Evolutionary conservation across 805 yeast species (phyloP).

Genomic region (Candida coleopterorum): DNA sequence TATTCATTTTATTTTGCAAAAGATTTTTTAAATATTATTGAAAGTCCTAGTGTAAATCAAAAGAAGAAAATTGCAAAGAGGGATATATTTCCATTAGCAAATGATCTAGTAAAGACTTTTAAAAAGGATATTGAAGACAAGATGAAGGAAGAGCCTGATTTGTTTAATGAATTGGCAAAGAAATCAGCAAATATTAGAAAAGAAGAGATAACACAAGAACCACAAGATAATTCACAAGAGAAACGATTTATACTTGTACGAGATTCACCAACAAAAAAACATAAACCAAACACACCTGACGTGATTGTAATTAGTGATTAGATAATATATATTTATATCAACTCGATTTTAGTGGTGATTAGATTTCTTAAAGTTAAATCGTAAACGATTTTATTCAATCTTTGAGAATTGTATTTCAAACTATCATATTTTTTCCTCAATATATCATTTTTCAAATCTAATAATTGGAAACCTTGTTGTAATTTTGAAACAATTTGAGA

Average conservation of each 20-base stretch:
- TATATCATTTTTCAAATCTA: slow-evolving; percentile 26
- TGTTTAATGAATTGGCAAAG: slow-evolving; percentile 24
- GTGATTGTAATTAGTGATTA: neutral
- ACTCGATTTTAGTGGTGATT: slow-evolving; percentile 12
- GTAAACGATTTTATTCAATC: slow-evolving; percentile 22
- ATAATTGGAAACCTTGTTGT: slow-evolving; percentile 22
- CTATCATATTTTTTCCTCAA: slow-evolving; percentile 25
- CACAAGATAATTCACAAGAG: neutral
- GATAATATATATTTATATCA: neutral
- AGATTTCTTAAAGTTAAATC: slow-evolving; percentile 19
- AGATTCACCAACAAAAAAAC: slow-evolving; percentile 3
- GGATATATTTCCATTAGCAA: slow-evolving; percentile 37
- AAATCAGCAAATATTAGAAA: neutral
- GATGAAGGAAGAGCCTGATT: slow-evolving; percentile 25
- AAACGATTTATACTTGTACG: neutral
- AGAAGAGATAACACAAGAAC: slow-evolving; percentile 1
- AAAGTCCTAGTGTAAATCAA: slow-evolving; percentile 22
- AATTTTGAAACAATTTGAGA: slow-evolving; percentile 18
- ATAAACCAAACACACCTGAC: neutral
- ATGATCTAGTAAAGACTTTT: slow-evolving; percentile 27
- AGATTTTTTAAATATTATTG: slow-evolving; percentile 4
- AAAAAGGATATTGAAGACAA: slow-evolving; percentile 27
- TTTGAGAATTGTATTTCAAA: slow-evolving; percentile 24
- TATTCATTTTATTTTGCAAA: slow-evolving; percentile 24
- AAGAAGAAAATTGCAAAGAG: slow-evolving; percentile 38